phyloP scores from a whole-genome alignment of 306 rosid species.

The Quercus dentata region DNA sequence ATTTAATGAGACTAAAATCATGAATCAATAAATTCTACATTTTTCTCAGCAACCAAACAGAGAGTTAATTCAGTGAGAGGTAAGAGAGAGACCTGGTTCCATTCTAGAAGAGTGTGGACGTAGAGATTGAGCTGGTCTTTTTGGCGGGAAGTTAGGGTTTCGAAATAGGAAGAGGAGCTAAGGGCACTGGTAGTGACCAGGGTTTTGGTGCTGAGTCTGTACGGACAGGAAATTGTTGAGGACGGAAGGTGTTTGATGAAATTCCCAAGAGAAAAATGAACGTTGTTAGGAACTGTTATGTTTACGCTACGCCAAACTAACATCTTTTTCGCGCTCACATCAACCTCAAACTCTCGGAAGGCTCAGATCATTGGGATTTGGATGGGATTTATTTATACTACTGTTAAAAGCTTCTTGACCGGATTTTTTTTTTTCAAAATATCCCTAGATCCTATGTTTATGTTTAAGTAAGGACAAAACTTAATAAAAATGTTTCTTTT shows the following conservation, averaged over 20 bases:
- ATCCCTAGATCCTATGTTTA: accelerated
- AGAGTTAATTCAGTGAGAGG: neutral
- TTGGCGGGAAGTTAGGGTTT: constrained; percentile 57
- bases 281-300: neutral
- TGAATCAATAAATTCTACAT: neutral
- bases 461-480: too few species aligned
- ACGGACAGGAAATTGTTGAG: constrained; percentile 25
- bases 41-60: constrained; percentile 16
- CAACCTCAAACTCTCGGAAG: too few species aligned
- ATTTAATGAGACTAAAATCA: too few species aligned
- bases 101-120: constrained; percentile 79
- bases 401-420: too few species aligned
- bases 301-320: constrained; percentile 16
- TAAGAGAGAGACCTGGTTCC: constrained; percentile 64
- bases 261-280: constrained; percentile 51
- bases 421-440: too few species aligned
- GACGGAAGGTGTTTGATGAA: constrained; percentile 69
- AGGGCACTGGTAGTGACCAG: constrained; percentile 12
- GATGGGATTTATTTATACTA: too few species aligned
- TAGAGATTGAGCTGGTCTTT: constrained; percentile 65
- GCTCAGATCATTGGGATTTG: too few species aligned
- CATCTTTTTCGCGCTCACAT: constrained; percentile 30
- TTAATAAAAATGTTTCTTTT: accelerated
- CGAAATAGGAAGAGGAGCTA: constrained; percentile 31
- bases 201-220: constrained; percentile 24